These are phyloP conservation scores for Trichopus zeylanicus DNA, from an alignment of 116 monocot genomes.

Conservation along the genomic window DNA sequence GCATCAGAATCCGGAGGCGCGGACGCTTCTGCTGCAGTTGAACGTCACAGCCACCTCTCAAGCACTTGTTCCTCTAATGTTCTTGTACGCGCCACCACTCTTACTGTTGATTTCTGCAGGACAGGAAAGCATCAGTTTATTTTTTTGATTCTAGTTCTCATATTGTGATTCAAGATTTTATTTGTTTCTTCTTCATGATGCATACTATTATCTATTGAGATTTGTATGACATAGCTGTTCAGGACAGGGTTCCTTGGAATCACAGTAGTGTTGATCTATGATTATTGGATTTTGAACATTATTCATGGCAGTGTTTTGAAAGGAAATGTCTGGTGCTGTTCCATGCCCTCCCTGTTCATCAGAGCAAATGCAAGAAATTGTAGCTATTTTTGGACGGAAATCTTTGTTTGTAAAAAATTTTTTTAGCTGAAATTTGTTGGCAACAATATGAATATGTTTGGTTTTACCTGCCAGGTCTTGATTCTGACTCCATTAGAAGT, in stretches of 20 bases:
- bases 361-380: not conserved
- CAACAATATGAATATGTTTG: too few species aligned
- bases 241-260: constrained; percentile 6
- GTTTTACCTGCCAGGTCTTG: constrained; percentile 46
- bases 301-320: constrained; percentile 34
- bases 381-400: too few species aligned
- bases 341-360: constrained; percentile 38
- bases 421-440: too few species aligned
- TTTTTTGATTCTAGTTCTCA: too few species aligned
- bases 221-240: constrained; percentile 2
- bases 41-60: constrained; percentile 3
- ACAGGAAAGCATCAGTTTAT: too few species aligned
- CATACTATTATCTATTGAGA: too few species aligned
- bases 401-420: too few species aligned
- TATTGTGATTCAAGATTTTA: too few species aligned
- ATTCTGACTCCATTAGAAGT: constrained; percentile 42
- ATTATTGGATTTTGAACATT: constrained; percentile 40
- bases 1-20: constrained; percentile 2
- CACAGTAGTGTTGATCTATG: constrained; percentile 43
- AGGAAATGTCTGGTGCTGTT: constrained; percentile 19
- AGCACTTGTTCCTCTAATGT: constrained; percentile 23
- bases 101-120: constrained; percentile 10
- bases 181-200: too few species aligned
- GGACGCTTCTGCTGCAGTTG: constrained; percentile 14
- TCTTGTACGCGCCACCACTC: constrained; percentile 9